Conservation (phyloP, 345 rosid genomes). For the Litchi chinensis region DNA sequence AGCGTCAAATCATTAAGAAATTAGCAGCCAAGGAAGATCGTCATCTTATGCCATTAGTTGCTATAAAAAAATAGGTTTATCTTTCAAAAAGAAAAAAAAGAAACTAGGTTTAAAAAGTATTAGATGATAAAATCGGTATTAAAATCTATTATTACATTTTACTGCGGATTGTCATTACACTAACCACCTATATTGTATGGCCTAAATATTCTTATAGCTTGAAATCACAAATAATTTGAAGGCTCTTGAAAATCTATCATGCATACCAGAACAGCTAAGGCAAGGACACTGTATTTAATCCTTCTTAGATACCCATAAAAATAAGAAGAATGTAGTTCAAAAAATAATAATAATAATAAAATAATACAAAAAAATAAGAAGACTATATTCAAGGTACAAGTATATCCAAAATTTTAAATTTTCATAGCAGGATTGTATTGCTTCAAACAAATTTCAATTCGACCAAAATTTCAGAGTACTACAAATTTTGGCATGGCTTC, state of each 20-base stretch:
- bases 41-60: neutral
- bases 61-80: neutral
- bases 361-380: neutral
- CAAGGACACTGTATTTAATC: neutral
- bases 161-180: neutral
- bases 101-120: neutral
- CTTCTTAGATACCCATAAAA: neutral
- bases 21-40: neutral
- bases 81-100: no score
- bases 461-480: neutral
- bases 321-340: no score
- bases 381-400: neutral
- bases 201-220: neutral
- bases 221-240: neutral
- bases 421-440: neutral
- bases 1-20: neutral
- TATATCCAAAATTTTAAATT: neutral
- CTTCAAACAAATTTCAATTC: neutral
- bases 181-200: neutral
- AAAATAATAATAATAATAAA: no score
- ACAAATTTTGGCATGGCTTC: neutral
- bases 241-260: neutral
- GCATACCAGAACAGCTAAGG: neutral
- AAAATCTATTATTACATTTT: neutral
- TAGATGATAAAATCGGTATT: neutral